A percentile compares a stretch with the other conserved stretches of the same genome.
phyloP scores from a whole-genome alignment of 257 asterid species.

The Gentiana dahurica region DNA sequence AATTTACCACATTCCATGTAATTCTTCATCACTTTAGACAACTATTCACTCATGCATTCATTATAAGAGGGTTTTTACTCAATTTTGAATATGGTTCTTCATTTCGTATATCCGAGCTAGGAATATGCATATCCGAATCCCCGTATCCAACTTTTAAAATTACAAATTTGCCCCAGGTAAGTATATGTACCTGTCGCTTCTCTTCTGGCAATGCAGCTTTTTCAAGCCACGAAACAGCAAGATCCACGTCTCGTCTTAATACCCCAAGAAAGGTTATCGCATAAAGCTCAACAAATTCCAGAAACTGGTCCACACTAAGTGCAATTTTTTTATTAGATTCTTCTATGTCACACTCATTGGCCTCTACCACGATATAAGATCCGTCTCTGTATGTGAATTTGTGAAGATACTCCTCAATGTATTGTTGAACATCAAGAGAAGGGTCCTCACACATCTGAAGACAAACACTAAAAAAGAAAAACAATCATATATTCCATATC shows the following conservation, averaged over 20 bases:
- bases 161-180: no score
- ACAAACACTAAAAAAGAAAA: constrained; percentile 35
- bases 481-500: not conserved
- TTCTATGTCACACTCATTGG: constrained; percentile 17
- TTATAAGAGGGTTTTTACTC: no score
- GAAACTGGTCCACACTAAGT: constrained; percentile 45
- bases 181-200: constrained; percentile 54
- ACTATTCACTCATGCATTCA: no score
- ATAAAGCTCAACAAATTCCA: constrained; percentile 72
- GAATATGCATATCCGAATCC: no score
- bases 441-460: constrained; percentile 51
- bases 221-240: constrained; percentile 79
- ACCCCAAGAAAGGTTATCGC: constrained; percentile 46
- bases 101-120: no score
- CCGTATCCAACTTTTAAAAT: no score
- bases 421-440: constrained; percentile 34
- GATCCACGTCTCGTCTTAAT: constrained; percentile 35
- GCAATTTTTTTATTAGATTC: constrained; percentile 24
- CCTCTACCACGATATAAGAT: constrained; percentile 27
- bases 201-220: constrained; percentile 57
- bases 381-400: constrained; percentile 45
- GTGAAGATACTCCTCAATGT: constrained; percentile 60
- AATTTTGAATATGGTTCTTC: no score
- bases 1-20: no score
- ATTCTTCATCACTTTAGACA: no score